phyloP scores from a whole-genome alignment of 2,329 filamentous ascomycete genomes.

The Penicillium sp. region DNA sequence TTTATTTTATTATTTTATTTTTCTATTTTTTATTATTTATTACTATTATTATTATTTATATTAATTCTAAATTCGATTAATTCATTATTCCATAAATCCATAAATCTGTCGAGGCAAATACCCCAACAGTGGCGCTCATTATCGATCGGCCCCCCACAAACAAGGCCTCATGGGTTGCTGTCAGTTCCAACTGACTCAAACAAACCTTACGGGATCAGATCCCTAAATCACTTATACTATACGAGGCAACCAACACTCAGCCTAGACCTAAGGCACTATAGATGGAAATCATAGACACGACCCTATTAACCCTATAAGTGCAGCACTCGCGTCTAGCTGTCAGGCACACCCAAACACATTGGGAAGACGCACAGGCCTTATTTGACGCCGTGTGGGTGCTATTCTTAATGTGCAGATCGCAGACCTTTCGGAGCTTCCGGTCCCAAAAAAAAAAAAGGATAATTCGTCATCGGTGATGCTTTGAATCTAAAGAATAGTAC shows the following conservation, averaged over 20 bases:
- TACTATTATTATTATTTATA: background rate
- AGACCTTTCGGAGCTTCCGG: slow-evolving; percentile 18
- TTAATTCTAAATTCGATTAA: background rate
- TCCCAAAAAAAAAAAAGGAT: no score
- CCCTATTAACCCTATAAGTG: background rate
- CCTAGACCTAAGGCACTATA: background rate
- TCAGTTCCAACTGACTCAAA: background rate
- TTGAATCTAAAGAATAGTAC: background rate
- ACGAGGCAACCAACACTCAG: background rate
- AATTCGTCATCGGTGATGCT: background rate
- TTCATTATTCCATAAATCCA: no score
- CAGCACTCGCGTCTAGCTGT: slow-evolving; percentile 7
- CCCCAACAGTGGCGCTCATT: slow-evolving; percentile 15
- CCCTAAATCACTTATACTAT: background rate
- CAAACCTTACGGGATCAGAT: slow-evolving; percentile 8
- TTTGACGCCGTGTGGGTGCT: slow-evolving; percentile 20
- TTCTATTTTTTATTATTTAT: background rate
- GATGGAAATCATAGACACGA: background rate
- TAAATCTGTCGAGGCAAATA: no score
- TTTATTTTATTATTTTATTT: no score
- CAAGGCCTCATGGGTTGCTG: background rate
- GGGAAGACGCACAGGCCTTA: slow-evolving; percentile 13
- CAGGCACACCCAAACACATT: slow-evolving; percentile 6
- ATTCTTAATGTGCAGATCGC: slow-evolving; percentile 22
- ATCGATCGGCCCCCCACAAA: slow-evolving; percentile 17